phyloP scores from a whole-genome alignment of 768 basidiomycete species.

The Auricularia auricula-judae region DNA sequence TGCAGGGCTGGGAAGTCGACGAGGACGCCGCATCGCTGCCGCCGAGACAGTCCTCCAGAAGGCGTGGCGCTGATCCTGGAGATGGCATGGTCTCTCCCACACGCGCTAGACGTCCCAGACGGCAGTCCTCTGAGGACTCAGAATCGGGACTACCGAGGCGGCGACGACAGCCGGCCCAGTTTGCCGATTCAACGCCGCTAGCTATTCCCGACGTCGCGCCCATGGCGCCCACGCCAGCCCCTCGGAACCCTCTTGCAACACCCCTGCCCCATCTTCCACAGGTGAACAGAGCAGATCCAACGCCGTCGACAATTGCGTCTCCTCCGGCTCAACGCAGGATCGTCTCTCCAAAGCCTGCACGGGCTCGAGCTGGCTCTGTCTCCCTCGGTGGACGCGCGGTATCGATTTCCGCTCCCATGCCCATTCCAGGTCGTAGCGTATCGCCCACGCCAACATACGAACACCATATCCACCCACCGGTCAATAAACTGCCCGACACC shows the following conservation, averaged over 20 bases:
- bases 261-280: neutral
- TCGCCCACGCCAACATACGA: neutral
- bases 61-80: neutral
- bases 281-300: neutral
- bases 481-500: neutral
- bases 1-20: neutral
- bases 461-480: neutral
- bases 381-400: neutral
- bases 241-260: neutral
- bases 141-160: neutral
- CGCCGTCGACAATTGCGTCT: too few species aligned
- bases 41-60: neutral
- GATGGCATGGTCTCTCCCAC: neutral
- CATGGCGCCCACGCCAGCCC: neutral
- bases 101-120: neutral
- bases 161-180: neutral
- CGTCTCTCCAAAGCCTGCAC: neutral
- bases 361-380: neutral
- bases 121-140: neutral
- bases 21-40: neutral
- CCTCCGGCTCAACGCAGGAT: too few species aligned
- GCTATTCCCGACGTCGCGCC: neutral
- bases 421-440: neutral
- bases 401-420: neutral
- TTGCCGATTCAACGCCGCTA: neutral